A percentile compares a stretch with the other conserved stretches of the same genome.
These are phyloP conservation scores for Scutellaria minor DNA, from an alignment of 257 asterid species.

Conservation along the genomic window DNA sequence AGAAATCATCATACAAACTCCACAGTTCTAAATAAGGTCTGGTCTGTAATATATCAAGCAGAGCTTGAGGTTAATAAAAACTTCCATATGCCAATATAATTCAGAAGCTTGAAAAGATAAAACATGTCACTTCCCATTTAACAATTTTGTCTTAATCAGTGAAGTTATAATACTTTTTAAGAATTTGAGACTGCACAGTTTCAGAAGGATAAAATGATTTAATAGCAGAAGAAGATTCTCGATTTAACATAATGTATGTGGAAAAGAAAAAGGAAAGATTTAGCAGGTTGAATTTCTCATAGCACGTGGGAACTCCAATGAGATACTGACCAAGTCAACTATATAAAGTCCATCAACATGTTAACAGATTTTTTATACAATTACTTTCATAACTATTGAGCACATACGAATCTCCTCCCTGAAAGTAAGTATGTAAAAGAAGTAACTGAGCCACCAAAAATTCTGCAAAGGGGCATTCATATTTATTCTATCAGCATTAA, in stretches of 20 bases:
- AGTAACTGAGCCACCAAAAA: slow-evolving; percentile 5
- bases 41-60: not conserved
- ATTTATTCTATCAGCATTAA: slow-evolving; percentile 14
- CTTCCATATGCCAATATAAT: not conserved
- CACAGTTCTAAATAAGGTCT: slow-evolving; percentile 10
- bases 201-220: not conserved
- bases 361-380: not conserved
- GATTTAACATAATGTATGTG: slow-evolving; percentile 2
- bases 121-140: not conserved
- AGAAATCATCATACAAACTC: not conserved
- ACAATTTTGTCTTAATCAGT: not conserved
- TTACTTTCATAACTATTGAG: not conserved
- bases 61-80: not conserved
- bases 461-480: slow-evolving; percentile 8
- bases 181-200: slow-evolving; percentile 4
- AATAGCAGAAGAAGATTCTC: not conserved
- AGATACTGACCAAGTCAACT: not conserved
- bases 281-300: slow-evolving; percentile 1
- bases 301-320: not conserved
- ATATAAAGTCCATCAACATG: slow-evolving; percentile 3
- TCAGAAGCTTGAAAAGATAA: slow-evolving; percentile 20
- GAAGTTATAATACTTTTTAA: not conserved
- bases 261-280: not conserved
- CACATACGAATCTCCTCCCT: not conserved
- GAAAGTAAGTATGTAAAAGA: slow-evolving; percentile 20